phyloP scores from a whole-genome alignment of 192 early-diverging fungal genomes.

The Phlyctochytrium arcticum region DNA sequence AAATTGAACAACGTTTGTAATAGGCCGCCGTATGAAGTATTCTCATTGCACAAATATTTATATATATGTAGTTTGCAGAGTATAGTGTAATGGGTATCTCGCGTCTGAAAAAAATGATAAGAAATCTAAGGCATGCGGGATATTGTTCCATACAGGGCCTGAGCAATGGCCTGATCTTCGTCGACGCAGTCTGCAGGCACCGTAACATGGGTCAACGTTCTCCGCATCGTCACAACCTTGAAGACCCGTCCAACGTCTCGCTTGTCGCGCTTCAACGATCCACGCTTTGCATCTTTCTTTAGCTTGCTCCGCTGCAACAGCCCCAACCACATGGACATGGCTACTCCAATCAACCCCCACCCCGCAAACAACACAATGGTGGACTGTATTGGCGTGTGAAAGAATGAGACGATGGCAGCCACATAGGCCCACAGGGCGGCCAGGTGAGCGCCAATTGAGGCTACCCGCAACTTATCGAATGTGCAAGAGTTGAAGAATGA shows the following conservation, averaged over 20 bases:
- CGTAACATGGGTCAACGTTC: neutral
- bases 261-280: neutral
- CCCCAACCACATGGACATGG: neutral
- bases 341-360: slow-evolving; percentile 1
- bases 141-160: slow-evolving; percentile 4
- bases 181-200: neutral
- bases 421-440: slow-evolving; percentile 17
- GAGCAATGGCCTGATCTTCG: slow-evolving; percentile 25
- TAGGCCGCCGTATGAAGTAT: too few species aligned
- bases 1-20: too few species aligned
- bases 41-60: too few species aligned
- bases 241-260: neutral
- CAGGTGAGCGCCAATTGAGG: slow-evolving; percentile 4
- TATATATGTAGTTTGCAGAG: too few species aligned
- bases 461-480: slow-evolving; percentile 8
- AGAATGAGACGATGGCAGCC: neutral
- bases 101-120: too few species aligned
- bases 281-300: neutral
- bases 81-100: too few species aligned
- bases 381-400: neutral
- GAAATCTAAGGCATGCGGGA: neutral
- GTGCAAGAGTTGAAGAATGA: slow-evolving; percentile 12
- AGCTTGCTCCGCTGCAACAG: neutral
- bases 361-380: neutral
- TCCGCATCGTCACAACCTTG: slow-evolving; percentile 9